Evolutionary conservation across 2,329 filamentous ascomycete genomes (phyloP).

Genomic region (Fusarium sp.): DNA sequence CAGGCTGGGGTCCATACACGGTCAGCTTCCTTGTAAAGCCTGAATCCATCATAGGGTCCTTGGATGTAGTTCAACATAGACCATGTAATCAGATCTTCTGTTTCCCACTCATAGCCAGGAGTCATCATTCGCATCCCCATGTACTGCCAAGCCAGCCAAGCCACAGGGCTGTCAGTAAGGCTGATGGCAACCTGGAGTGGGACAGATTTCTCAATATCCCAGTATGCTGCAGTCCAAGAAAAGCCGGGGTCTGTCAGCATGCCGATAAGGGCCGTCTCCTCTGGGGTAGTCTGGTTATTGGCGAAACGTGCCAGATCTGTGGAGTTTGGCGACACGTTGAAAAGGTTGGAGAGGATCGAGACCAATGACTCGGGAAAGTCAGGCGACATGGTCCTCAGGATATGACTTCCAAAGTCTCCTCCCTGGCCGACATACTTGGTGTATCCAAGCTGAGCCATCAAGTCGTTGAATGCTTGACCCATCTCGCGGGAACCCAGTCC

Average conservation of each 20-base stretch:
- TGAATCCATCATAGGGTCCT: slow-evolving; percentile 16
- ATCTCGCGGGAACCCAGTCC: slow-evolving; percentile 48
- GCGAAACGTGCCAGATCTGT: slow-evolving; percentile 8
- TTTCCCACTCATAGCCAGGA: slow-evolving; percentile 14
- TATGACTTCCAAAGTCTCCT: slow-evolving; percentile 46
- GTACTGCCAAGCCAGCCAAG: slow-evolving; percentile 17
- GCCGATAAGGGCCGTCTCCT: slow-evolving; percentile 3
- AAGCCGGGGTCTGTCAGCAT: background rate
- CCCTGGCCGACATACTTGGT: slow-evolving; percentile 48
- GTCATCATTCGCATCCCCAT: slow-evolving; percentile 13
- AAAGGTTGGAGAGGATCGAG: slow-evolving; percentile 4
- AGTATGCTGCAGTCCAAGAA: slow-evolving; percentile 1
- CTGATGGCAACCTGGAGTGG: slow-evolving; percentile 7
- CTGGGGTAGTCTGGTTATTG: background rate
- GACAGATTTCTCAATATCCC: slow-evolving; percentile 10
- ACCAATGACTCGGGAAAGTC: slow-evolving; percentile 7
- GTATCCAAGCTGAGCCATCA: slow-evolving; percentile 58
- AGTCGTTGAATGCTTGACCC: slow-evolving; percentile 48
- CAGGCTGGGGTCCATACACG: background rate
- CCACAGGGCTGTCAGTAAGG: slow-evolving; percentile 23
- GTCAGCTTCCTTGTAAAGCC: slow-evolving; percentile 9
- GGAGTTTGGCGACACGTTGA: background rate
- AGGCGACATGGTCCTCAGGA: slow-evolving; percentile 13
- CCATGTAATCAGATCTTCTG: slow-evolving; percentile 24
- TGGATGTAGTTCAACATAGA: slow-evolving; percentile 27